Evolutionary conservation across 2,329 filamentous ascomycete genomes (phyloP).

Genomic region (Hypoxylon rubiginosum): DNA sequence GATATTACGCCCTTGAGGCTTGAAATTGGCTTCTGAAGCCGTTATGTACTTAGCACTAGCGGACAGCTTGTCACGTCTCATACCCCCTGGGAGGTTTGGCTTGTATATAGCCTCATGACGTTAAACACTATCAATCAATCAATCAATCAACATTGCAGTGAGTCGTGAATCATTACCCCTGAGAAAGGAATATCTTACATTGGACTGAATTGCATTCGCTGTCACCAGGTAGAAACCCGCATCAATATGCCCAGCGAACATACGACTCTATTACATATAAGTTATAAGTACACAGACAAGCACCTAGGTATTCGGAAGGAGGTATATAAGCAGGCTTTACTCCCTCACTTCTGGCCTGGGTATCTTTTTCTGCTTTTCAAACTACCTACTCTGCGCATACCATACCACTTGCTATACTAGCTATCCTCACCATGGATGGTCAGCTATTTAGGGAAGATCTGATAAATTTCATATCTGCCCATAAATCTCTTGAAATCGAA

Average conservation of each 20-base stretch:
- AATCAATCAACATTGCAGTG: too few species aligned
- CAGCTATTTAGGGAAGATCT: neutral
- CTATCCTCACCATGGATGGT: neutral
- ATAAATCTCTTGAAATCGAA: neutral
- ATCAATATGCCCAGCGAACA: neutral
- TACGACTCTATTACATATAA: neutral
- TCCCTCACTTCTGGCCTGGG: neutral
- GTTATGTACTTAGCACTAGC: too few species aligned
- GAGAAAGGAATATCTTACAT: neutral
- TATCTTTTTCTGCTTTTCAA: neutral
- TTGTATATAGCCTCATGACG: too few species aligned
- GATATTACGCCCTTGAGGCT: too few species aligned
- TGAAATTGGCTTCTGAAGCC: too few species aligned
- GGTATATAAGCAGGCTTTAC: neutral
- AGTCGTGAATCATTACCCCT: neutral
- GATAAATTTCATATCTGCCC: neutral
- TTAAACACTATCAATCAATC: too few species aligned
- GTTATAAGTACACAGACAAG: neutral
- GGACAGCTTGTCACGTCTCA: too few species aligned
- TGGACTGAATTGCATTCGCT: neutral
- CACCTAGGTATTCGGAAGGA: neutral
- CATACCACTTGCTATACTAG: neutral
- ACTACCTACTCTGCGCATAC: neutral
- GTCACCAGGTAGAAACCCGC: neutral
- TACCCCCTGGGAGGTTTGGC: too few species aligned